Evolutionary conservation across 208 protist genomes (phyloP).

Genomic region (Leishmania gerbilli): DNA sequence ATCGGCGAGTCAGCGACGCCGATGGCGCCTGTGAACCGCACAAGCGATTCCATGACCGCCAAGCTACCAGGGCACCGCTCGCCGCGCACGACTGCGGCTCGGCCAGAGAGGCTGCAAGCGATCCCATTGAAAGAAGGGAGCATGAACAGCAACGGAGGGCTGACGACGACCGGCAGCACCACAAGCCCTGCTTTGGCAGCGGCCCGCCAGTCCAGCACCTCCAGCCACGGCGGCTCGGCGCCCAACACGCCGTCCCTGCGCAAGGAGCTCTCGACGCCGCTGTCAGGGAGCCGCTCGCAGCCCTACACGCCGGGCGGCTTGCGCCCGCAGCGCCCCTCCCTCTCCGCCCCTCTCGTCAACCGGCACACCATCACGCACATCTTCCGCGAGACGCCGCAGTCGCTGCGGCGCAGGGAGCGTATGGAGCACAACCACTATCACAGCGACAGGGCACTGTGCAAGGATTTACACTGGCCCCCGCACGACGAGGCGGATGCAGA

Average conservation of each 20-base stretch:
- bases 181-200: conserved; percentile 11
- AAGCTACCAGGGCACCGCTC: conserved; percentile 11
- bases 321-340: conserved; percentile 37
- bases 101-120: conserved; percentile 13
- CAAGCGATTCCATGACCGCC: not conserved
- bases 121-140: conserved; percentile 26
- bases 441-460: conserved; percentile 27
- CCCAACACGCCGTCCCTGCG: conserved; percentile 31
- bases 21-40: conserved; percentile 12
- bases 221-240: conserved; percentile 25
- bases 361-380: conserved; percentile 41
- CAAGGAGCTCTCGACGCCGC: conserved; percentile 26
- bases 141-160: conserved; percentile 26
- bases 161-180: conserved; percentile 23
- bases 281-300: conserved; percentile 22
- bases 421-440: conserved; percentile 35
- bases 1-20: conserved; percentile 6
- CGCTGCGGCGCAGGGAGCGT: conserved; percentile 32
- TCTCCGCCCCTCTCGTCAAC: conserved; percentile 45
- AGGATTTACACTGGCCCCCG: conserved; percentile 47
- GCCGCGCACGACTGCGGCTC: not conserved
- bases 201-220: conserved; percentile 17
- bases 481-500: conserved; percentile 41
- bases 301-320: conserved; percentile 23
- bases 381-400: conserved; percentile 63